Base-by-base conservation (phyloP, 805 yeast genomes). In the Saccharomycopsis amapae region DNA sequence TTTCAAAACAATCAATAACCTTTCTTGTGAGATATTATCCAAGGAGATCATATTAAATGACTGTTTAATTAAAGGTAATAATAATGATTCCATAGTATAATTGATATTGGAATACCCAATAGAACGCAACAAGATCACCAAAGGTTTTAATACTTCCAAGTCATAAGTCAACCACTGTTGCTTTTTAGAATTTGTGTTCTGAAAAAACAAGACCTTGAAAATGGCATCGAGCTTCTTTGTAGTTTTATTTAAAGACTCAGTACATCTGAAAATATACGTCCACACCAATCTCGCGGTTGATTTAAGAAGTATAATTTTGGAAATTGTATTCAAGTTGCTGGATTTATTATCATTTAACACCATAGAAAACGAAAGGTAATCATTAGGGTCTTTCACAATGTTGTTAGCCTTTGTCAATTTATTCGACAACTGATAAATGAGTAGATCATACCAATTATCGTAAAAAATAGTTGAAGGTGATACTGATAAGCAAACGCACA, bases 201-300 rank as follows among this genome's bases (percentile, higher is more conserved):
- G 72, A 45, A 70, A 66, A 20, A 89, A 66, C 35, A 85, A 61
- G 3, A 76, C 51, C 40, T 74, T 72, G 47, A 81, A 78, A 28
- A 93, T 64, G 2, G 64, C 57, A 48, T 83, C 95, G 41, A 93
- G 68, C 45, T 81, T 81, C 56, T 88, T 81, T 2, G 89, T 79
- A 0, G 95, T 88, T 48, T 85, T 81, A 59, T 90, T 93, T 55
- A 90, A 65, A 0, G 97, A 83, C 54, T 94, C 98, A 0, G 95
- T 76, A 53, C 88, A 78, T 51, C 97, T 69, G 62, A 81, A 86
- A 20, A 88, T 65, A 58, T 85, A 93, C 0, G 89, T 95, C 98
- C 98, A 93, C 0, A 85, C 63, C 26, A 94, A 66, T 48, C 96
- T 66, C 0, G 95, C 73, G 3, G 82, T 64, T 46, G 89, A 79